Conservation (phyloP, 1,139 yeast species). For the Yamadazyma songkhlaensis region DNA sequence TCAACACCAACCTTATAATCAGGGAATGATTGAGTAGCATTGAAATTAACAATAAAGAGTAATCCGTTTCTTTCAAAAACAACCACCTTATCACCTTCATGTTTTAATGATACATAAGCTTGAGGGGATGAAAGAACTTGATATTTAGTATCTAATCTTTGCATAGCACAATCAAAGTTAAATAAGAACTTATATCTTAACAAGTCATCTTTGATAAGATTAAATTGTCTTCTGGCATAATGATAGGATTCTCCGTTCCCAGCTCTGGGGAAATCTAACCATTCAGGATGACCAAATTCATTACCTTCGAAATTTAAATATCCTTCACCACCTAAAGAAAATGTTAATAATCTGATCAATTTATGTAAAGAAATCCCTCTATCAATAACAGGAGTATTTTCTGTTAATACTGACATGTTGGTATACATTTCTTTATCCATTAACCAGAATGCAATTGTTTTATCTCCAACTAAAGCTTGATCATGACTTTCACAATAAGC, state of each 20-base stretch:
- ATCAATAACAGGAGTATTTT: slow-evolving; percentile 73
- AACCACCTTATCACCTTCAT: slow-evolving; percentile 83
- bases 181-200: slow-evolving; percentile 77
- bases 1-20: slow-evolving; percentile 92
- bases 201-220: slow-evolving; percentile 73
- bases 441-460: slow-evolving; percentile 94
- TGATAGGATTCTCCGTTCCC: slow-evolving; percentile 89
- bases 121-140: slow-evolving; percentile 75
- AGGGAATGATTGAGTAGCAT: slow-evolving; percentile 76
- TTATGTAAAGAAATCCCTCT: slow-evolving; percentile 91
- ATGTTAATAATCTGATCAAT: slow-evolving; percentile 82
- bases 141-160: slow-evolving; percentile 63
- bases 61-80: slow-evolving; percentile 88
- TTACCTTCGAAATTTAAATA: slow-evolving; percentile 95
- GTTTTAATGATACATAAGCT: slow-evolving; percentile 84
- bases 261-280: slow-evolving; percentile 94
- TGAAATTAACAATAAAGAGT: slow-evolving; percentile 83
- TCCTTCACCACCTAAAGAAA: slow-evolving; percentile 92
- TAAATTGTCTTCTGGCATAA: slow-evolving; percentile 94
- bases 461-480: slow-evolving; percentile 96
- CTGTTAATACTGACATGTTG: slow-evolving; percentile 78
- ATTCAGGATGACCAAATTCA: slow-evolving; percentile 98
- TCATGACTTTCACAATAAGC: slow-evolving; percentile 96
- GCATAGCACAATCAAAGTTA: slow-evolving; percentile 82
- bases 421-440: slow-evolving; percentile 99